These are phyloP conservation scores for Macrocybe gigantea DNA, from an alignment of 768 basidiomycete species.

Conservation along the genomic window DNA sequence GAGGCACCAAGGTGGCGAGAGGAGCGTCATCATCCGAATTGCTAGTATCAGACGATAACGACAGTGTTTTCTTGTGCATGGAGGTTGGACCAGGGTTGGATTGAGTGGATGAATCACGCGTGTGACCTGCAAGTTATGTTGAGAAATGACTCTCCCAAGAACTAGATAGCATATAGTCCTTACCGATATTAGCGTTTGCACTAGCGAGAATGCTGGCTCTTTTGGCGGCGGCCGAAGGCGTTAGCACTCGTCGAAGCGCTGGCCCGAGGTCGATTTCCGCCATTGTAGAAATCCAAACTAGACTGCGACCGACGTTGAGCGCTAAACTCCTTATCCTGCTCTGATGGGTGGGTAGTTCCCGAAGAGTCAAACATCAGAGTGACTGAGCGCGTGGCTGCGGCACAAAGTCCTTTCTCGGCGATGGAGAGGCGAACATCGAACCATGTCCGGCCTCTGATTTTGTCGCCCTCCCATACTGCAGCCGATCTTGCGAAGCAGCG, in stretches of 20 bases:
- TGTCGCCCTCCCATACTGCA: slow-evolving; percentile 20
- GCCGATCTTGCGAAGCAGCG: not conserved
- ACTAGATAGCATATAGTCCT: no score
- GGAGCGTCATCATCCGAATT: slow-evolving; percentile 55
- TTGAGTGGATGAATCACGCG: no score
- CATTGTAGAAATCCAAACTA: slow-evolving; percentile 23
- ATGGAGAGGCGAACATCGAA: slow-evolving; percentile 12
- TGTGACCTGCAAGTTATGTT: no score
- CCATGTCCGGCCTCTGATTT: slow-evolving; percentile 40
- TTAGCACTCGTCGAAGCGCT: slow-evolving; percentile 54
- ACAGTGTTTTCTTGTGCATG: not conserved
- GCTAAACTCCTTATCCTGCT: slow-evolving; percentile 4
- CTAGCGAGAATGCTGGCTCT: slow-evolving; percentile 37
- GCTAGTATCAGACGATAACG: slow-evolving; percentile 23
- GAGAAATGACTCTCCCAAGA: no score
- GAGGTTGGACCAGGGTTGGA: not conserved
- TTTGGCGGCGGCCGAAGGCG: slow-evolving; percentile 45
- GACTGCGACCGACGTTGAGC: slow-evolving; percentile 26
- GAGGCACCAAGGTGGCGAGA: slow-evolving; percentile 54
- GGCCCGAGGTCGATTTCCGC: slow-evolving; percentile 33
- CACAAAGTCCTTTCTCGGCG: slow-evolving; percentile 8
- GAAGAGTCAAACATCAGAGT: slow-evolving; percentile 11
- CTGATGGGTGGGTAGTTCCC: not conserved
- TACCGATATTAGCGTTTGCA: slow-evolving; percentile 17
- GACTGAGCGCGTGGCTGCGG: slow-evolving; percentile 21